Conservation (phyloP, 352 stramenopile species). For the Pythium monospermum region DNA sequence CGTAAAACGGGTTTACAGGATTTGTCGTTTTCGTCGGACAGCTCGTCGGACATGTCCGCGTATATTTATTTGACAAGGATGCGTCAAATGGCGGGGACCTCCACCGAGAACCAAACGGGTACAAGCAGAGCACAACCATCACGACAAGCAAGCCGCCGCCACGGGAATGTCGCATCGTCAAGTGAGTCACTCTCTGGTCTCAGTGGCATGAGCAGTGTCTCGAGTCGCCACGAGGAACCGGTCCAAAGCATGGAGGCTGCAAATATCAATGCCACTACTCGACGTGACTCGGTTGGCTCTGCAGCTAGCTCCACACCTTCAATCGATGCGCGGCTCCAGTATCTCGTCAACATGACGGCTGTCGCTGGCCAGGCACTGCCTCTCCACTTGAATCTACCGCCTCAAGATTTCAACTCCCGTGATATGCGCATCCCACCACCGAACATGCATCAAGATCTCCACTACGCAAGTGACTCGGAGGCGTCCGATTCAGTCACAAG, state of each 20-base stretch:
- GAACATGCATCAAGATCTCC: neutral
- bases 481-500: neutral
- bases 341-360: slow-evolving; percentile 45
- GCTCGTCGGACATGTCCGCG: slow-evolving; percentile 19
- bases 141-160: too few relatives aligned
- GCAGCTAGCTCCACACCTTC: slow-evolving; percentile 45
- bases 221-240: neutral
- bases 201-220: neutral
- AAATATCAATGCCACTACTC: neutral
- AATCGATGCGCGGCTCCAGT: slow-evolving; percentile 37
- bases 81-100: slow-evolving; percentile 1
- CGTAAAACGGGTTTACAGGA: slow-evolving; percentile 2
- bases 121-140: too few relatives aligned
- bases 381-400: slow-evolving; percentile 37
- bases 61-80: slow-evolving; percentile 17
- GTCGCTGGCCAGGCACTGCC: slow-evolving; percentile 34
- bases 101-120: too few relatives aligned
- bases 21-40: slow-evolving; percentile 17
- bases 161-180: neutral
- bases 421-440: slow-evolving; percentile 38
- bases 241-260: neutral
- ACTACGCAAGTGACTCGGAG: slow-evolving; percentile 5
- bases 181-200: neutral
- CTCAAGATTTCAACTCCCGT: slow-evolving; percentile 22
- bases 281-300: slow-evolving; percentile 11